These are phyloP conservation scores for Paramecium caudatum DNA, from an alignment of 73 alveolate genomes.

Conservation along the genomic window DNA sequence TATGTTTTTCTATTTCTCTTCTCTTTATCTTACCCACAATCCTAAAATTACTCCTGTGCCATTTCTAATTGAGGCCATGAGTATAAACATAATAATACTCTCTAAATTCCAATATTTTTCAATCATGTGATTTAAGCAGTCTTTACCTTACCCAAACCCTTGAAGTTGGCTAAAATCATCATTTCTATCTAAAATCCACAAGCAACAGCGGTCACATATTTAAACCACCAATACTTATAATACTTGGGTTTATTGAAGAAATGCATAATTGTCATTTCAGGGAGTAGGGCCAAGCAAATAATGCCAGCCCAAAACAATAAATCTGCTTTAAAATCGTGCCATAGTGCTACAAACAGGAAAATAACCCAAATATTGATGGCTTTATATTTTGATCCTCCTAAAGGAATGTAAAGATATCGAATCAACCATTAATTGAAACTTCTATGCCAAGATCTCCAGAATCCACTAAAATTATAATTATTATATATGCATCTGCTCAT, in stretches of 20 bases:
- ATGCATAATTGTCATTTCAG: conserved; percentile 86
- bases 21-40: conserved; percentile 7
- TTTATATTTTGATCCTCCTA: conserved; percentile 90
- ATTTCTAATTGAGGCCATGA: not conserved
- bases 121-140: not conserved
- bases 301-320: conserved; percentile 93
- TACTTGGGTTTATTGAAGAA: conserved; percentile 76
- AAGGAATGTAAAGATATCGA: conserved; percentile 92
- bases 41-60: conserved; percentile 1
- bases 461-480: conserved; percentile 87
- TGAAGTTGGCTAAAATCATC: conserved; percentile 85
- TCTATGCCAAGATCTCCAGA: conserved; percentile 96
- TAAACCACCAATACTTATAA: conserved; percentile 79
- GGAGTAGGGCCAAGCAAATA: conserved; percentile 85
- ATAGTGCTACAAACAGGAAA: conserved; percentile 89
- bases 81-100: not conserved
- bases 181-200: conserved; percentile 81
- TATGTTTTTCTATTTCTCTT: not conserved
- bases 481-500: conserved; percentile 93
- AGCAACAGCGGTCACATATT: conserved; percentile 80
- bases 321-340: conserved; percentile 90
- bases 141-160: conserved; percentile 82
- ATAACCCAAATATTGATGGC: conserved; percentile 87
- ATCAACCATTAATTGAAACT: conserved; percentile 93
- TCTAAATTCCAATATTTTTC: conserved; percentile 23